Evolutionary conservation across 148 eudicot genomes (phyloP), one percentile per base, ranked within the genome.

Genomic region (Chenopodium album): DNA sequence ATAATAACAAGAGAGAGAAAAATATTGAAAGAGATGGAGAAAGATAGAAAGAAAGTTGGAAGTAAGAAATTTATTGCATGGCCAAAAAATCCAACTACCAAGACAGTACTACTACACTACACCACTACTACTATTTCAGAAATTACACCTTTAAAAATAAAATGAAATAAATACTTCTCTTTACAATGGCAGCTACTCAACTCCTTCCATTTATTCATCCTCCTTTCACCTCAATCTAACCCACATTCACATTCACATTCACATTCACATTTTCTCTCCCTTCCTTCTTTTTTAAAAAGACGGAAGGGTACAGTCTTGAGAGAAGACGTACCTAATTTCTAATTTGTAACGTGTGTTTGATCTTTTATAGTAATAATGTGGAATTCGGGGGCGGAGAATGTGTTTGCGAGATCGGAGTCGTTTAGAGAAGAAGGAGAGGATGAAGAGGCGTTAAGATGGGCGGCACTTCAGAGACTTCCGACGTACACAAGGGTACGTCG

Each of bases 391-490:
- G 98, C 96, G 31, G 99, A 90, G 88, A 95, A 90, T 75, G 82
- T 88, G 75, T 90, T 93, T 50, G 89, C 85, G 31, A 77, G 93
- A 80, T 86, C 98, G 81, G 85, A 89, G 80, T 95, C 98, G 78
- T 91, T 90, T 72, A 73, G 97, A 59, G 92, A 89, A 62, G 92
- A 79, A 22, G 94, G 86, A 2, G 92, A 83, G 13, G 98, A 93
- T 37, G 98, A 96, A 83, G 95, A 96, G 86, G 97, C 92, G 82
- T 82, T 96, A 6, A 87, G 88, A 78, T 96, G 99, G 99, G 99
- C 97, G 69, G 98, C 99, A 69, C 82, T 96, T 34, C 95, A 96
- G 94, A 76, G 98, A 73, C 85, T 96, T 37, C 99, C 99, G 76
- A 96, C 99, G 16, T 94, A 90, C 76, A 72, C 74, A 23, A 88